These are phyloP conservation scores for Leishmania major DNA, from an alignment of 208 protist genomes.

Conservation along the genomic window DNA sequence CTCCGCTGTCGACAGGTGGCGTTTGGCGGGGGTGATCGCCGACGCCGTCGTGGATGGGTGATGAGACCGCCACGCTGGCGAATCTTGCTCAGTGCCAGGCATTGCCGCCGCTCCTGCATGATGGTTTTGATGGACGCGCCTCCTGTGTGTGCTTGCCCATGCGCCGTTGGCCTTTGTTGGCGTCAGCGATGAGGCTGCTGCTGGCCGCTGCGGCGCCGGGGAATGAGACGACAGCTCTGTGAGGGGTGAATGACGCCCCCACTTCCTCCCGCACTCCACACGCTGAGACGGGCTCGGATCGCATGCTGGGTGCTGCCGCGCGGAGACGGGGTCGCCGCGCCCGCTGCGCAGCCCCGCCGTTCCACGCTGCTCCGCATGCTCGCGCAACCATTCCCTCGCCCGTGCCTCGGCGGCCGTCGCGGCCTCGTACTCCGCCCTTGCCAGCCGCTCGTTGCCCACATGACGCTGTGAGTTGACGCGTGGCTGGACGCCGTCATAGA, in stretches of 20 bases:
- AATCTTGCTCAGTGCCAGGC: neutral
- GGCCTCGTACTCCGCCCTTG: conserved; percentile 18
- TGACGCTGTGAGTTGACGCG: conserved; percentile 3
- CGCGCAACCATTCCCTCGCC: neutral
- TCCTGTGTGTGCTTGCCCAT: neutral
- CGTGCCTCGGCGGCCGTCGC: conserved; percentile 7
- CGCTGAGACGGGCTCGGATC: neutral
- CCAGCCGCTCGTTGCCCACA: neutral
- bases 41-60: neutral
- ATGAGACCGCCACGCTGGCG: neutral
- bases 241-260: neutral
- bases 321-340: neutral
- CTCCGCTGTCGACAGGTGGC: conserved; percentile 9
- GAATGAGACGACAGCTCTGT: neutral
- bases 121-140: neutral
- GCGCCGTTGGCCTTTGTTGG: neutral
- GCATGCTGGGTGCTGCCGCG: neutral
- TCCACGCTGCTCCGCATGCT: neutral
- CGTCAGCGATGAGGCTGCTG: neutral
- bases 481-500: neutral
- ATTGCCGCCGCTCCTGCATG: neutral
- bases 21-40: neutral
- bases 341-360: neutral
- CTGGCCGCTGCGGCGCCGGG: neutral
- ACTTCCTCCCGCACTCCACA: conserved; percentile 4